Conservation (phyloP, 352 stramenopile species). For the Discostella stelligera region DNA sequence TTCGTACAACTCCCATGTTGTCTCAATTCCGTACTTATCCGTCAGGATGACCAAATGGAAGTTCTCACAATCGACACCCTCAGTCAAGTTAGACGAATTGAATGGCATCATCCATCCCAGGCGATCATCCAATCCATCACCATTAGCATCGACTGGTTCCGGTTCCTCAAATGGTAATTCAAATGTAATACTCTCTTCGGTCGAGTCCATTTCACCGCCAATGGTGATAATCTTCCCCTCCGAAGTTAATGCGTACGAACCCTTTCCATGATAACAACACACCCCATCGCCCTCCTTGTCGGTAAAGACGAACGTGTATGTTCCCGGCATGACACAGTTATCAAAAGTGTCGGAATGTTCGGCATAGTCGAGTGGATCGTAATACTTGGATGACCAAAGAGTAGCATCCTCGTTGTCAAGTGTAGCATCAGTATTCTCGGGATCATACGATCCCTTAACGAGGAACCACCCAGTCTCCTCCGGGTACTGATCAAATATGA, state of each 20-base stretch:
- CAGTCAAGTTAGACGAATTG: slow-evolving; percentile 20
- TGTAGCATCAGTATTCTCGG: background rate
- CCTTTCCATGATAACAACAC: slow-evolving; percentile 36
- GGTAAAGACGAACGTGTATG: slow-evolving; percentile 37
- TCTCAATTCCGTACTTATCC: slow-evolving; percentile 38
- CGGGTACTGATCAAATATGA: slow-evolving; percentile 47
- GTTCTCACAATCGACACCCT: slow-evolving; percentile 37
- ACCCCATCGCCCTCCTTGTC: slow-evolving; percentile 27
- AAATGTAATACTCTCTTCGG: slow-evolving; percentile 30
- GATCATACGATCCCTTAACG: slow-evolving; percentile 10
- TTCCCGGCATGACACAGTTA: slow-evolving; percentile 20
- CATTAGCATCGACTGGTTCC: slow-evolving; percentile 24
- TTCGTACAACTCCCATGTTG: slow-evolving; percentile 34
- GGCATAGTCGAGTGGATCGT: slow-evolving; percentile 12
- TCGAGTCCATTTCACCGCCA: slow-evolving; percentile 23
- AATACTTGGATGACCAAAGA: slow-evolving; percentile 39
- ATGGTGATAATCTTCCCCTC: slow-evolving; percentile 31
- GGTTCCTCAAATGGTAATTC: slow-evolving; percentile 34
- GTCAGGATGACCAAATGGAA: slow-evolving; percentile 34
- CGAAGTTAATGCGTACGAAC: slow-evolving; percentile 31
- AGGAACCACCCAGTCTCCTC: slow-evolving; percentile 34
- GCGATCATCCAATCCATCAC: slow-evolving; percentile 36
- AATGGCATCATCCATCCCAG: slow-evolving; percentile 34
- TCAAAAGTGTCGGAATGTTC: slow-evolving; percentile 13
- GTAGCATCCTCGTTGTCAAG: slow-evolving; percentile 7